Base-by-base conservation (phyloP, 2,329 filamentous ascomycete genomes). In the Botryotinia calthae region DNA sequence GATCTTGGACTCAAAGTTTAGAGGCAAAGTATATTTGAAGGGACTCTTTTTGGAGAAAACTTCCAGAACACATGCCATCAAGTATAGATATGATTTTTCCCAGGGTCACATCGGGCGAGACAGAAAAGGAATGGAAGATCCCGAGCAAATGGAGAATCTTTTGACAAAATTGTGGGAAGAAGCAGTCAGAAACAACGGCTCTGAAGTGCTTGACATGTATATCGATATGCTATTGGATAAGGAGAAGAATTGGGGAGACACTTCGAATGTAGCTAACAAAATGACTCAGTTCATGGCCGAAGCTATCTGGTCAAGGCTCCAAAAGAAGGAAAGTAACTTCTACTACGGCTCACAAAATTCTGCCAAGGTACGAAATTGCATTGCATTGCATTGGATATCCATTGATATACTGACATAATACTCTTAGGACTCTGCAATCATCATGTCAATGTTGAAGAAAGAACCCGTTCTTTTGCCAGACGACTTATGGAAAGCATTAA, bases 181-280 rank as follows among this genome's bases (percentile, higher is more conserved):
- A 14, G 31, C 58, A 59, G 28, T 37, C 12, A 25, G 8, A 22
- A 20, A 59, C 1, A 31, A 59, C 20, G 34, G 8, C 56, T 34
- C 56, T 7, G 25, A 10, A 31, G 22, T 31, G 9, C 58, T 68
- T 62, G 8, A 46, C 76, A 20, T 67, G 25, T 79, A 78, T 62
- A 54, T 76, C n/a, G 54, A 72, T 16, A 75, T 80, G 64, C 73
- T 79, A 20, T 46, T 74, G n/a, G 74, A 78, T 20, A 34, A 72
- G 37, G 56, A 73, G 37, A 64, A 68, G 1, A 22, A 67, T 3
- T 77, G 73, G 66, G 62, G 48, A 6, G 79, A 79, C 70, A 72
- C 77, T 10, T 63, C 65, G 31, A n/a, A 72, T 8, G 72, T 75
- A 22, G 31, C 65, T 18, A 31, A 70, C 20, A 40, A 73, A 20